Conservation (phyloP, 1,139 yeast genomes). For the Casaregolazyma lundiana region DNA sequence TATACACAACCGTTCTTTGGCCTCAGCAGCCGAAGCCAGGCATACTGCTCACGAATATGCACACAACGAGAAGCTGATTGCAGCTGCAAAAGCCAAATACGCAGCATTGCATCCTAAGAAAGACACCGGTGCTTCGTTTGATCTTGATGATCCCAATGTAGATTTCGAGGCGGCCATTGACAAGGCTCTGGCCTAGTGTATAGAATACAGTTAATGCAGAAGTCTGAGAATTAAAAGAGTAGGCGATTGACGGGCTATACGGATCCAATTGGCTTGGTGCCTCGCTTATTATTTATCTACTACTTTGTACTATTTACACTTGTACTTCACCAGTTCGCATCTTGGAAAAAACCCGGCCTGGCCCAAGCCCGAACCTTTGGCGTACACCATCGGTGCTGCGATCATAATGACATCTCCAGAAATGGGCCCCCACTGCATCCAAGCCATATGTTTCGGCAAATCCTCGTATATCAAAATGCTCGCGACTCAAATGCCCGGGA, state of each 20-base stretch:
- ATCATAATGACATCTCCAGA: slow-evolving; percentile 88
- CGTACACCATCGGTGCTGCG: slow-evolving; percentile 66
- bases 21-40: slow-evolving; percentile 53
- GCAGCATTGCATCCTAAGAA: slow-evolving; percentile 57
- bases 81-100: slow-evolving; percentile 83
- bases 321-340: slow-evolving; percentile 10
- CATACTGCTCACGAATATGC: slow-evolving; percentile 57
- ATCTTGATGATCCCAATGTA: slow-evolving; percentile 87
- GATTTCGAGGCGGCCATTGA: slow-evolving; percentile 56
- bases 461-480: slow-evolving; percentile 63
- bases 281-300: neutral
- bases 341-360: slow-evolving; percentile 58
- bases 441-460: slow-evolving; percentile 56
- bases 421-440: slow-evolving; percentile 81
- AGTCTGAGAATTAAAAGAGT: too few species aligned
- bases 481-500: slow-evolving; percentile 33
- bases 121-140: slow-evolving; percentile 45
- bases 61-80: slow-evolving; percentile 70
- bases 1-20: slow-evolving; percentile 70
- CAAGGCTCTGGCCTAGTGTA: slow-evolving; percentile 24
- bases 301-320: neutral
- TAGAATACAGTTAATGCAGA: too few species aligned
- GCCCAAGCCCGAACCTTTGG: slow-evolving; percentile 62
- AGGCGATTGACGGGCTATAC: neutral
- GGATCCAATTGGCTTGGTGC: neutral